Percentiles rank a stretch among this genome's conserved stretches.
Conservation (phyloP, 805 yeast species). For the Hanseniaspora nectarophila region DNA sequence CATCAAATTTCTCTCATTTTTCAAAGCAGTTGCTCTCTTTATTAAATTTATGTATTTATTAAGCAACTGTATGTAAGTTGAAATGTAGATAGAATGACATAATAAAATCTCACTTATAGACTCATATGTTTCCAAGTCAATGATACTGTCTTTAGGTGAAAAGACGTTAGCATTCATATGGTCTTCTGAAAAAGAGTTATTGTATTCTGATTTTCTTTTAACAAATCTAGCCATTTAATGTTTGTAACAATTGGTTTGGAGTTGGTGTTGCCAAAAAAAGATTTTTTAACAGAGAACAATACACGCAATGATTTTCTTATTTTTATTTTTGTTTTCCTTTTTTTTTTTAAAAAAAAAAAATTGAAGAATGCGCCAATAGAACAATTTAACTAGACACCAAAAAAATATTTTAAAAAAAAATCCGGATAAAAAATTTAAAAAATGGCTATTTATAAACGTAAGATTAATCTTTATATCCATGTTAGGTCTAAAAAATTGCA, state of each 20-base stretch:
- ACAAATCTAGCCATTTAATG: background rate
- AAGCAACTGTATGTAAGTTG: conserved; percentile 24
- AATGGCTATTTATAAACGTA: too few species aligned
- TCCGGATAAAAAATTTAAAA: too few species aligned
- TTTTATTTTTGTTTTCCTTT: too few species aligned
- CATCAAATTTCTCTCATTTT: conserved; percentile 27
- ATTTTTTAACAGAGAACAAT: too few species aligned
- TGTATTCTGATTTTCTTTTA: background rate
- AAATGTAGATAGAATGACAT: conserved; percentile 22
- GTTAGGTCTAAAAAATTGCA: too few species aligned
- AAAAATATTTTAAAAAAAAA: background rate
- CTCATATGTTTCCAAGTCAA: background rate
- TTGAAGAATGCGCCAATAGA: background rate
- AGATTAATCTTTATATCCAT: too few species aligned
- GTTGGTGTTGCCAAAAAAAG: too few species aligned
- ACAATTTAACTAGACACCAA: background rate
- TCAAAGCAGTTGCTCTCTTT: conserved; percentile 24
- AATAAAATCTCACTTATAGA: background rate
- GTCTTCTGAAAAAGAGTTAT: conserved; percentile 15
- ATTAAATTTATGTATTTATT: conserved; percentile 26
- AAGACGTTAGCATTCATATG: background rate
- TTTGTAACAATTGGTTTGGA: too few species aligned
- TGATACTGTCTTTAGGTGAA: background rate
- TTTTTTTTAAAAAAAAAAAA: background rate
- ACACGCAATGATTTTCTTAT: too few species aligned